These are phyloP conservation scores for Tetracladium setigerum DNA, from an alignment of 495 filamentous ascomycete species.

Conservation along the genomic window DNA sequence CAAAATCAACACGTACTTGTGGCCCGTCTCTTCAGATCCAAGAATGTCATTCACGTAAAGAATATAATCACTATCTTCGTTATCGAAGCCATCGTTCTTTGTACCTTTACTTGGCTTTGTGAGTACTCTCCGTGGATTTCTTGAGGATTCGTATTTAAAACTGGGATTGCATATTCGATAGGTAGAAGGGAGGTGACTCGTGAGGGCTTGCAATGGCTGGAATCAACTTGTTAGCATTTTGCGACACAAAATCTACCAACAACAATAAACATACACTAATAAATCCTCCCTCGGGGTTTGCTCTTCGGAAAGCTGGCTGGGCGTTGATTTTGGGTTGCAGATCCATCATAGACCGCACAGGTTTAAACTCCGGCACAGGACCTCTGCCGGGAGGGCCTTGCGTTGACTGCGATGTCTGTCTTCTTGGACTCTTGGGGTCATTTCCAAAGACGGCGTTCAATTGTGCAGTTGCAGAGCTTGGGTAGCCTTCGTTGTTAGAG, in stretches of 20 bases:
- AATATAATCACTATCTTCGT: conserved; percentile 99
- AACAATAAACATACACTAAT: conserved; percentile 69
- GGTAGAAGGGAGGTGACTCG: conserved; percentile 84
- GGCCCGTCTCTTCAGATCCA: conserved; percentile 93
- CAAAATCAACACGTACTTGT: conserved; percentile 61
- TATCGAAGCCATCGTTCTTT: conserved; percentile 99
- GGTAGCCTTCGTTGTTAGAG: conserved; percentile 52
- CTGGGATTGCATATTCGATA: conserved; percentile 97
- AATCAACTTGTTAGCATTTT: conserved; percentile 8
- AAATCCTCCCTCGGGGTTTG: conserved; percentile 96
- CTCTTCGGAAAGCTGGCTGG: conserved; percentile 86
- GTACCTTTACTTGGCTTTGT: conserved; percentile 99
- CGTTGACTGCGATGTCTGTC: conserved; percentile 37
- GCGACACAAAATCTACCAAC: not conserved
- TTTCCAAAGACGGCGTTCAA: conserved; percentile 63
- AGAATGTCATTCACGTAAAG: conserved; percentile 98
- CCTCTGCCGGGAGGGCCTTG: conserved; percentile 49
- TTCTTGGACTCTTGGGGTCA: conserved; percentile 68
- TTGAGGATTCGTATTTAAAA: conserved; percentile 99
- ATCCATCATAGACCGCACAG: conserved; percentile 62
- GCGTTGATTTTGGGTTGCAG: conserved; percentile 74
- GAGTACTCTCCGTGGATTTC: conserved; percentile 90
- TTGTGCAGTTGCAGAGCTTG: conserved; percentile 57
- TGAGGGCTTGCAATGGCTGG: conserved; percentile 93
- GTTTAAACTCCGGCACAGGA: conserved; percentile 81